These are phyloP conservation scores for Naganishia randhawae DNA, from an alignment of 768 basidiomycete species.

Conservation along the genomic window DNA sequence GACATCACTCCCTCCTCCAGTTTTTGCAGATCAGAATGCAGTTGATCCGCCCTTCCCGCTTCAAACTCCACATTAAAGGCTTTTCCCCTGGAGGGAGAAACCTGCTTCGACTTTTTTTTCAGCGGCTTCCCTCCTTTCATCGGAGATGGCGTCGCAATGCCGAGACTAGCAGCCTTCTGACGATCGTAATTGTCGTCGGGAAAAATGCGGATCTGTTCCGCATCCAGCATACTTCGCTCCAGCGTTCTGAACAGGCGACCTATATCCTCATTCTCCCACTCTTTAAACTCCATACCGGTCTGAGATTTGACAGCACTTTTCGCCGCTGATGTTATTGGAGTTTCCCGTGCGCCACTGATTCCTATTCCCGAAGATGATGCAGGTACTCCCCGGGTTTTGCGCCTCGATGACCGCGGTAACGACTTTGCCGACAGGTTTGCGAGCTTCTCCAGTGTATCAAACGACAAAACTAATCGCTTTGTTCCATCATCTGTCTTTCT, in stretches of 20 bases:
- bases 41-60: conserved; percentile 41
- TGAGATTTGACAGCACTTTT: not conserved
- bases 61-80: conserved; percentile 42
- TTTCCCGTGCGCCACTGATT: not conserved
- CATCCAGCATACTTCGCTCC: conserved; percentile 71
- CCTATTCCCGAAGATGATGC: not conserved
- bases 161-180: conserved; percentile 24
- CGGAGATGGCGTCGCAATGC: conserved; percentile 3
- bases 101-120: conserved; percentile 29
- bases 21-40: conserved; percentile 57
- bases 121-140: conserved; percentile 31
- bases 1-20: conserved; percentile 64
- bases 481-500: conserved; percentile 39
- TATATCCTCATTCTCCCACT: conserved; percentile 64
- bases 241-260: conserved; percentile 69
- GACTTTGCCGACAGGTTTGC: not conserved
- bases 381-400: not conserved
- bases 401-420: not conserved
- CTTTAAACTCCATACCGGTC: conserved; percentile 56
- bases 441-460: conserved; percentile 47
- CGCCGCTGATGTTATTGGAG: not conserved
- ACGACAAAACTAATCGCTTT: conserved; percentile 32
- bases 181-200: conserved; percentile 53
- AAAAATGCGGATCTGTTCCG: conserved; percentile 74
- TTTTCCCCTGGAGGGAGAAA: conserved; percentile 35